Evolutionary conservation across 768 basidiomycete genomes (phyloP), one percentile per base, ranked within the genome.

Genomic region (Kwoniella botswanensis): DNA sequence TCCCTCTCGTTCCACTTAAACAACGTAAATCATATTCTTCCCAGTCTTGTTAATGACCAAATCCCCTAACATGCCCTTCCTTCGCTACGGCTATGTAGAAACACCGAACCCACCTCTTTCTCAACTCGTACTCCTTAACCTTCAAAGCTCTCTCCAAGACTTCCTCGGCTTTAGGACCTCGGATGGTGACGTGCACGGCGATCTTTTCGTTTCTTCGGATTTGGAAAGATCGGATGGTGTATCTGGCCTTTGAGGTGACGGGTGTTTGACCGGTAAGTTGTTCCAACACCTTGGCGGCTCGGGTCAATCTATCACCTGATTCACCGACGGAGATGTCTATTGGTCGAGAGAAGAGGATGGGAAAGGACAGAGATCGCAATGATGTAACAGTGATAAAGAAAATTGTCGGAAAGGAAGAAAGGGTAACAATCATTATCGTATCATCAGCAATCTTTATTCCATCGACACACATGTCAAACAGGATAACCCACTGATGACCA

Each of bases 191-290:
- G 86, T 95, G 94, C 76, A 93, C 93, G 60, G 96, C 96, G 84
- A 98, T 99, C 89, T 99, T 99, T 87, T 99, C 96, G 88, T 99
- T 99, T 87, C 97, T 93, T 85, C 97, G 92, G 88, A 99, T 99
- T 82, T 93, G 92, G 87, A 99, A 99, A 60, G 92, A 92, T 79
- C 96, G 94, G 86, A 98, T 94, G 83, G 97, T 98, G 91, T 96
- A 98, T 78, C 97, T 93, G 73, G 96, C 97, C 89, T 98, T 99
- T 84, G 95, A 98, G 78, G 95, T 97, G 80, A 99, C 96, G 83
- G 96, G 96, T 59, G 96, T 93, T 88, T 99, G 96, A 80, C 96
- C 96, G 79, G 96, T 99, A 74, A 99, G 91, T 86, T 99, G 96
- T 86, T 99, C 96, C 80, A 99, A 88, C 79, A 98, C 96, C 87